Evolutionary conservation across 139 green algal species (phyloP).

Genomic region (Tetradesmus lagerheimii): DNA sequence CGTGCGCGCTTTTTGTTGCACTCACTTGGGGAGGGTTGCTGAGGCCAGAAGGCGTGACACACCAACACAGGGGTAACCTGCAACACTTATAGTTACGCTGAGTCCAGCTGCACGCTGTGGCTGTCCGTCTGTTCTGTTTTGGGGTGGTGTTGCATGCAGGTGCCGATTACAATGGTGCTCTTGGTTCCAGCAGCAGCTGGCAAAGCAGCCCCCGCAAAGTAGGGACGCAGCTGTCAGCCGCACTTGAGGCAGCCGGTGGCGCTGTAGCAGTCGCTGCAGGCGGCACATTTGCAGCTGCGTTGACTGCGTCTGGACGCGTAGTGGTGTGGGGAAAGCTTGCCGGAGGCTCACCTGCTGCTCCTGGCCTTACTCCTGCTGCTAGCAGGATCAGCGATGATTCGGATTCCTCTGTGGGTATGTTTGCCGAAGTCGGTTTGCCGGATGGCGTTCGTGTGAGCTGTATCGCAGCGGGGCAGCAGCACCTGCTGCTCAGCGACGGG

Average conservation of each 20-base stretch:
- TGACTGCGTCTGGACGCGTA: slow-evolving; percentile 67
- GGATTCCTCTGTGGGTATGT: background rate
- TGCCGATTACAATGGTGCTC: slow-evolving; percentile 71
- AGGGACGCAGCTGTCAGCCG: slow-evolving; percentile 33
- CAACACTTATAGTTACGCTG: no score
- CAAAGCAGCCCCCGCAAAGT: slow-evolving; percentile 47
- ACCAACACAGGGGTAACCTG: no score
- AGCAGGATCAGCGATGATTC: background rate
- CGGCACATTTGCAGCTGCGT: slow-evolving; percentile 67
- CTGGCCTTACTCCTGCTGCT: slow-evolving; percentile 1
- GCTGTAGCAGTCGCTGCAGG: slow-evolving; percentile 65
- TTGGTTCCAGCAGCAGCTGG: slow-evolving; percentile 62
- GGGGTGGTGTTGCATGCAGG: slow-evolving; percentile 44
- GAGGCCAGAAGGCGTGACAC: no score
- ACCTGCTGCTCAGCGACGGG: slow-evolving; percentile 73
- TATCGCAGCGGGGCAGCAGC: slow-evolving; percentile 68
- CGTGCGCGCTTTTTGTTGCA: no score
- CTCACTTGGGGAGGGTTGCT: no score
- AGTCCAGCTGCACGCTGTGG: background rate
- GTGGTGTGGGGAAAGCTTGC: slow-evolving; percentile 76
- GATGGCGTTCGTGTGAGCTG: slow-evolving; percentile 52
- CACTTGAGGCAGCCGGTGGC: slow-evolving; percentile 65
- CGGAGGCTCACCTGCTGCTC: slow-evolving; percentile 14
- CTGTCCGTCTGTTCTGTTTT: background rate
- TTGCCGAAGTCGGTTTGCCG: slow-evolving; percentile 9